Evolutionary conservation across 208 protist species (phyloP), one percentile per base, ranked within the genome.

Genomic region (Crithidia brevicula): DNA sequence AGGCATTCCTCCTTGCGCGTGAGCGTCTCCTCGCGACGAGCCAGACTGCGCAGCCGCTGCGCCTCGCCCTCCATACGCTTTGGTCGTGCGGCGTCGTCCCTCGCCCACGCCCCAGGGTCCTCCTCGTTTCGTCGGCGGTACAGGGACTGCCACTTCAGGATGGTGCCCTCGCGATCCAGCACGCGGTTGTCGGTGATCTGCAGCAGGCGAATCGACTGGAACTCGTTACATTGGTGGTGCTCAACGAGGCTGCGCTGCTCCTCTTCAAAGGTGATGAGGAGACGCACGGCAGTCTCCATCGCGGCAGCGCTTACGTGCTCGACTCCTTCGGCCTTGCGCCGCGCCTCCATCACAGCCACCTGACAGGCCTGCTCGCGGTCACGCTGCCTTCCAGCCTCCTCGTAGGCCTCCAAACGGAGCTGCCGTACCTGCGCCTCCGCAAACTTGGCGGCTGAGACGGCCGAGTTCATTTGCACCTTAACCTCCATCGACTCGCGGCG

Each of bases 211-310:
- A 82, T 16, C 22, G 54, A 74, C 52, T 70, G 77, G 4, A 59
- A 30, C 38, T 79, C 75, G 28, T 56, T 56, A 30, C 25, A 74
- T 31, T 62, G 51, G 30, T 88, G 82, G 54, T 77, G 74, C 61
- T 88, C 77, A 0, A 88, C 3, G 11, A 82, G 56, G 63, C 61
- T 65, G 38, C 82, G 82, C 46, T 88, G 61, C 59, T 60, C 58
- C 59, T 82, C 74, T 45, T 88, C 82, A 22, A 67, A 73, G 34
- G 64, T 36, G 33, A 78, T 15, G 18, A 81, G 25, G 50, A 79
- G 49, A 18, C 72, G 67, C 34, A 72, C 38, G 22, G 54, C 23
- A 10, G 31, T 18, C 25, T 63, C 46, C 22, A 51, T 25, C 20
- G 57, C 46, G 16, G 51, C 57, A 4, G 15, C n/a, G 11, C 65